A percentile compares a stretch with the other conserved stretches of the same genome.
phyloP scores from a whole-genome alignment of 2,329 filamentous ascomycete genomes.

The Chaetomiaceae sp. region DNA sequence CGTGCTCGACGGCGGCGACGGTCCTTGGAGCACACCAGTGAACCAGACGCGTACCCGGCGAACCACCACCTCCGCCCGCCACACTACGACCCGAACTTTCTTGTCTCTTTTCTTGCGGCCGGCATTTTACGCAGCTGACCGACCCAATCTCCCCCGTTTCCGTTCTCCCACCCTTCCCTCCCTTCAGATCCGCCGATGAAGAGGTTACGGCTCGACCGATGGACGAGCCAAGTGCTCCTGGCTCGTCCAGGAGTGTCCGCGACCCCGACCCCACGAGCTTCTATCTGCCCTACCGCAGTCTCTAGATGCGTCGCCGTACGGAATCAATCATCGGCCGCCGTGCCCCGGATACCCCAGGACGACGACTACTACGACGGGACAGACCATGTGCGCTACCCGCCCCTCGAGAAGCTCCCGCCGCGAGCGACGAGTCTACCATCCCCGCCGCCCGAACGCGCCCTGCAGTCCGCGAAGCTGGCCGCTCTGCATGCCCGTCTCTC shows the following conservation, averaged over 20 bases:
- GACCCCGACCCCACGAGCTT: slow-evolving; percentile 19
- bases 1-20: slow-evolving; percentile 17
- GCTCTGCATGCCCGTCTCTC: slow-evolving; percentile 86
- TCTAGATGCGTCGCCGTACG: slow-evolving; percentile 21
- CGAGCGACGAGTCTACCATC: slow-evolving; percentile 52
- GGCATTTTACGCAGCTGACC: too few species aligned
- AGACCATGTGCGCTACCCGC: slow-evolving; percentile 24
- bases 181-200: slow-evolving; percentile 41
- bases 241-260: slow-evolving; percentile 36
- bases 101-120: too few species aligned
- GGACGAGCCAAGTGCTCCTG: slow-evolving; percentile 54
- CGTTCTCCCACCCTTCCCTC: background rate
- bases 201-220: slow-evolving; percentile 54
- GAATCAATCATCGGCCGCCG: slow-evolving; percentile 29
- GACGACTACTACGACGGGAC: slow-evolving; percentile 26
- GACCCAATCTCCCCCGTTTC: background rate
- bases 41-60: slow-evolving; percentile 1
- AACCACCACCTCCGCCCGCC: slow-evolving; percentile 4
- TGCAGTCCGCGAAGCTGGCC: slow-evolving; percentile 77
- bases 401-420: slow-evolving; percentile 30
- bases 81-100: too few species aligned
- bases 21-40: slow-evolving; percentile 9
- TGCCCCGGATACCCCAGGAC: slow-evolving; percentile 15
- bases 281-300: slow-evolving; percentile 14
- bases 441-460: slow-evolving; percentile 61